Evolutionary conservation across 139 green algal genomes (phyloP), one percentile per base, ranked within the genome.

Genomic region (Chlamydomonas applanata): DNA sequence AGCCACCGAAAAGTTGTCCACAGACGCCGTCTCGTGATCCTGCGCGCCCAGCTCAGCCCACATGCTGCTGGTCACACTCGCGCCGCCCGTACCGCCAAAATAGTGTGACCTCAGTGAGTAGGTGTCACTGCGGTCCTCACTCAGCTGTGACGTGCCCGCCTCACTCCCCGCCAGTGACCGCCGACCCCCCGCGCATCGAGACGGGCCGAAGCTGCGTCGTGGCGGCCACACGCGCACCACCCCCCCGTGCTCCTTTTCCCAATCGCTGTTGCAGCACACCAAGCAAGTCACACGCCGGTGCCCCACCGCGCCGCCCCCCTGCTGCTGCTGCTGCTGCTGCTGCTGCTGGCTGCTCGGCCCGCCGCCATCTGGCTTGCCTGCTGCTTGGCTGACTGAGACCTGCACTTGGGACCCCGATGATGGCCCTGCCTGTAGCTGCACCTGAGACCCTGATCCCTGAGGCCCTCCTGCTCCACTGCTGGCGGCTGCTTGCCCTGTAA

Each of bases 181-280:
- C 29, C 29, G 29, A 4, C 29, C 29, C 7, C 4, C 7, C 16
- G 29, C 25, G 16, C 30, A 11, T 14, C 9, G 60, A 44, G 29
- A 24, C 4, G 14, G 27, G 57, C 44, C 46, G 11, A 35, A 3
- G 64, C 35, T 63, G 67, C 70, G 33, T 33, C 62, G 63, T 20
- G 83, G 86, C 40, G 73, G 76, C 86, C 86, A 91, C 2, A 91
- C 40, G n/a, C 77, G 68, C 61, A 91, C 67, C 57, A 74, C 62
- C 33, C 86, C 86, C 0, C 83, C 83, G 36, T 87, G 35, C 25
- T 72, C 63, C 9, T 54, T 19, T 14, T 57, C 56, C 82, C 81
- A 87, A 27, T 70, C 54, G 27, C 4, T 62, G 61, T 82, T 85
- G n/a, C 71, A 83, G 77, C 86, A 91, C 53, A 86, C 61, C 17